phyloP scores from a whole-genome alignment of 2,329 filamentous ascomycete species.

The Trichoderma sp. region DNA sequence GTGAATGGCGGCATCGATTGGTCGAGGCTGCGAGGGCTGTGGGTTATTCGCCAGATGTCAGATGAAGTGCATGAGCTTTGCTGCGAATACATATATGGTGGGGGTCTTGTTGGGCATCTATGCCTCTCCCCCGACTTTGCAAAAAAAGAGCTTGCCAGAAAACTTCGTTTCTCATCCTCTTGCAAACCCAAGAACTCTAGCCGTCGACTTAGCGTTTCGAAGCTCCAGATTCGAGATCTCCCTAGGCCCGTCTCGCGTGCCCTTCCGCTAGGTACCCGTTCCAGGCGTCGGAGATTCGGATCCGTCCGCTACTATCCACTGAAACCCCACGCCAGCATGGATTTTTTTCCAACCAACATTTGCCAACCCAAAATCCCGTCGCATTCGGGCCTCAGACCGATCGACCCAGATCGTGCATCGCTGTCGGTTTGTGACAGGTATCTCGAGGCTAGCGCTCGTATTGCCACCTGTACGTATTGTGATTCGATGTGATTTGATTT shows the following conservation, averaged over 20 bases:
- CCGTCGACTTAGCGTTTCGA: constrained; percentile 1
- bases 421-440: constrained; percentile 8
- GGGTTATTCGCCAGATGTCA: constrained; percentile 22
- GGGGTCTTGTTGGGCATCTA: constrained; percentile 20
- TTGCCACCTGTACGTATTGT: background rate
- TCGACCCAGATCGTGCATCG: constrained; percentile 13
- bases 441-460: background rate
- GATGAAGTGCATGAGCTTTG: constrained; percentile 21
- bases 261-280: constrained; percentile 6
- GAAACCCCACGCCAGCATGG: constrained; percentile 17
- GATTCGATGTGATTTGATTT: background rate
- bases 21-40: constrained; percentile 10
- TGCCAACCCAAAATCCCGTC: background rate
- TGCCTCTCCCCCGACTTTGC: constrained; percentile 14
- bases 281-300: constrained; percentile 18
- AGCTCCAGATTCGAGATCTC: background rate
- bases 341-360: constrained; percentile 8
- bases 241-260: background rate
- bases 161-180: background rate
- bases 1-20: constrained; percentile 14
- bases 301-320: constrained; percentile 16
- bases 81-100: constrained; percentile 12
- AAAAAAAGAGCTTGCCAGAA: background rate
- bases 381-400: constrained; percentile 17
- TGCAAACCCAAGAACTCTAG: background rate